Conservation (phyloP, 305 asterid species). For the Fraxinus platypoda region DNA sequence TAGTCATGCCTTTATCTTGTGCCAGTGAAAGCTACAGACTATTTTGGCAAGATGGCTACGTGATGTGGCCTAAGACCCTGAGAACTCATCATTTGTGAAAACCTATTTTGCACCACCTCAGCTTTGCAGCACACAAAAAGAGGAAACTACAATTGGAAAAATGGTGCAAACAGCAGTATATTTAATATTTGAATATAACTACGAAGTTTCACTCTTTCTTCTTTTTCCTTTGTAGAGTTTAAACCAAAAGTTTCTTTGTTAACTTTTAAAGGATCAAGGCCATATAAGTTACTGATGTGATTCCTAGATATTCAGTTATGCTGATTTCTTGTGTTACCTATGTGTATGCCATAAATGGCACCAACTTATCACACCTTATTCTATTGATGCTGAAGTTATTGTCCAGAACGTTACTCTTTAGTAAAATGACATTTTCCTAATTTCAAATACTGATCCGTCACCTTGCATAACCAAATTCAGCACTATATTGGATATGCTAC, state of each 20-base stretch:
- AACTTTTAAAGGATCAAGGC: not conserved
- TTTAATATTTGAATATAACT: not conserved
- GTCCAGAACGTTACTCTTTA: not conserved
- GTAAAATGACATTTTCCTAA: not conserved
- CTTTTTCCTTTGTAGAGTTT: not conserved
- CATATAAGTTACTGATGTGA: not conserved
- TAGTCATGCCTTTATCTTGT: slow-evolving; percentile 1
- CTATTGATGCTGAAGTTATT: not conserved
- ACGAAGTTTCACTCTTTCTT: not conserved
- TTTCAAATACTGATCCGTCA: not conserved
- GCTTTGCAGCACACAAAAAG: not conserved
- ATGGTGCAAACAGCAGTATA: not conserved
- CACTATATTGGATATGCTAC: not conserved
- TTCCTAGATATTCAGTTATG: not conserved
- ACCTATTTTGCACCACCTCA: not conserved
- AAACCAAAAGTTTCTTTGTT: not conserved
- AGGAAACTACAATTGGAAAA: not conserved
- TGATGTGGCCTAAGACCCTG: not conserved
- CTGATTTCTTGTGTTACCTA: not conserved
- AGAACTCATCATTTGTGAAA: not conserved
- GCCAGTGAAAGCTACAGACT: not conserved
- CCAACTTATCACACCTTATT: not conserved
- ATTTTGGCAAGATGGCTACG: not conserved
- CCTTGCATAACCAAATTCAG: not conserved
- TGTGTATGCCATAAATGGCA: not conserved